A percentile compares a stretch with the other conserved stretches of the same genome.
Conservation (phyloP, 345 rosid species). For the Murraya koenigii region DNA sequence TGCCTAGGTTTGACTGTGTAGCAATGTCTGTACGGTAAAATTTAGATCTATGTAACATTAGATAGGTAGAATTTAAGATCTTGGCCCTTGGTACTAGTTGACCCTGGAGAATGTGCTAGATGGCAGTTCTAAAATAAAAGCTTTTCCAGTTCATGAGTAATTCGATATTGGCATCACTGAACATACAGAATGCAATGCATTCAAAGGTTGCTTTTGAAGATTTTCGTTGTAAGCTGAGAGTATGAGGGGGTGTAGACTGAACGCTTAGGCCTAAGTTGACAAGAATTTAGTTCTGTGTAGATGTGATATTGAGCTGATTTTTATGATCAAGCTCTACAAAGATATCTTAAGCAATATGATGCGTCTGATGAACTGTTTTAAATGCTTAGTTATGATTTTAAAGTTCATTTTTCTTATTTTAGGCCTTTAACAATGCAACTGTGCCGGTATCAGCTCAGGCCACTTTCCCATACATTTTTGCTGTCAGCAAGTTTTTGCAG, state of each 20-base stretch:
- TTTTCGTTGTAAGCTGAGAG: neutral
- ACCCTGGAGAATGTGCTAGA: neutral
- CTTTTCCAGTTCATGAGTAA: neutral
- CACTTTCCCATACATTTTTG: conserved; percentile 75
- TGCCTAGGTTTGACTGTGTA: neutral
- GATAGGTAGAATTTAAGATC: neutral
- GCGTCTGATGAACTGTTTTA: neutral
- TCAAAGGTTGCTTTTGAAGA: neutral
- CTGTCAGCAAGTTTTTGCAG: conserved; percentile 87
- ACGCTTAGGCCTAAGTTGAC: neutral
- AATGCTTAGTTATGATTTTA: neutral
- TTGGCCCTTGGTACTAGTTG: neutral
- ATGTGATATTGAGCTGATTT: neutral
- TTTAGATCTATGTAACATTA: neutral
- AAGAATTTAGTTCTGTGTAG: neutral
- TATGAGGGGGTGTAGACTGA: neutral
- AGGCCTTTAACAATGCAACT: conserved; percentile 84
- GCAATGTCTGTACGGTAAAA: neutral
- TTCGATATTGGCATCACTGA: neutral
- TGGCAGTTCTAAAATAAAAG: too few relatives aligned
- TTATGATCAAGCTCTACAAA: neutral
- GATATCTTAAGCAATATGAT: neutral
- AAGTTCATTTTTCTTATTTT: conserved; percentile 17
- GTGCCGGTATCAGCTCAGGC: conserved; percentile 73
- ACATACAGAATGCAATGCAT: neutral